Evolutionary conservation across 495 filamentous ascomycete species (phyloP).

Genomic region (Neurospora sp.): DNA sequence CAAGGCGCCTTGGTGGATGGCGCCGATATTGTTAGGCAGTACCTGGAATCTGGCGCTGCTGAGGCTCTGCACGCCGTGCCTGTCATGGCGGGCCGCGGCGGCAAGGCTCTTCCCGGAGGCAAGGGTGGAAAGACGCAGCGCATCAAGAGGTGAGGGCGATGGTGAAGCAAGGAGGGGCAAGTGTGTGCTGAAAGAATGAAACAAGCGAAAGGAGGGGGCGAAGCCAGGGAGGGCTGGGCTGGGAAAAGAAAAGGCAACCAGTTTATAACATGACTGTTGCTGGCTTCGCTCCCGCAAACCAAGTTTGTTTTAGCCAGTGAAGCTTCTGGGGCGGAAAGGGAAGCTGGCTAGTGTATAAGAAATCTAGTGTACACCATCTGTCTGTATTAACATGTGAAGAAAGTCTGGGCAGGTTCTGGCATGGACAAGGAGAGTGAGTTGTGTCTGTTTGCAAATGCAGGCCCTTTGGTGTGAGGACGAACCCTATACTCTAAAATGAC

Average conservation of each 20-base stretch:
- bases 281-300: not conserved
- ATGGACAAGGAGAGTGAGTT: not conserved
- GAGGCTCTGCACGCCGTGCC: slow-evolving; percentile 1
- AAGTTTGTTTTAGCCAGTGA: not conserved
- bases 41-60: slow-evolving; percentile 13
- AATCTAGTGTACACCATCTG: slow-evolving; percentile 8
- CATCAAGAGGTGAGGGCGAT: not conserved
- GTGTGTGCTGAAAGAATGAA: not conserved
- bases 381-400: slow-evolving; percentile 6
- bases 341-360: slow-evolving; percentile 9
- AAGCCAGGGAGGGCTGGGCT: not conserved
- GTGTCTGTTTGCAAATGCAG: not conserved
- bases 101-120: not conserved
- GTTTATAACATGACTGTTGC: not conserved
- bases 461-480: not conserved
- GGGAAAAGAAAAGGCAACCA: not conserved
- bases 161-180: not conserved
- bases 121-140: not conserved
- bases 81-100: not conserved
- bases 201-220: not conserved
- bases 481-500: not conserved
- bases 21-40: slow-evolving; percentile 36
- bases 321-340: not conserved
- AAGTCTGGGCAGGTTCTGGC: not conserved
- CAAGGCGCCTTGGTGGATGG: slow-evolving; percentile 48